phyloP scores from a whole-genome alignment of 75 land plant species.

The Pinus albicaulis region DNA sequence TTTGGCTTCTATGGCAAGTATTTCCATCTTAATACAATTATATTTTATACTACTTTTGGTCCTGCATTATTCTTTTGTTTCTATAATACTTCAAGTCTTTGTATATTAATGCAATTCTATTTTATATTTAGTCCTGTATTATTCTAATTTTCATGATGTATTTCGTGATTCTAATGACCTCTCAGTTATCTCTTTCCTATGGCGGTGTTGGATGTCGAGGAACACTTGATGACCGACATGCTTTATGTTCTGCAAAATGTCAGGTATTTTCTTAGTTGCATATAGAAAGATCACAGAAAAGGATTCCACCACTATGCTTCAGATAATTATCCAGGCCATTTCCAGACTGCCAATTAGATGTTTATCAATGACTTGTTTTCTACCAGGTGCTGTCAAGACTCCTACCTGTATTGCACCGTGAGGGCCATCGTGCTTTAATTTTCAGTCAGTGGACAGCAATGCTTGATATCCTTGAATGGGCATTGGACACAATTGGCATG shows the following conservation, averaged over 20 bases:
- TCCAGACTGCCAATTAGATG: background rate
- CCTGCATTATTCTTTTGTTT: background rate
- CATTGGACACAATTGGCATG: conserved; percentile 79
- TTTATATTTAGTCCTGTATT: too few relatives aligned
- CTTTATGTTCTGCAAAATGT: conserved; percentile 85
- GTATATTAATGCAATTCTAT: background rate
- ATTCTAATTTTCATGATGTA: too few relatives aligned
- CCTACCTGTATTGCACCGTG: conserved; percentile 56
- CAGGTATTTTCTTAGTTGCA: conserved; percentile 48
- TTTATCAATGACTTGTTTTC: conserved; percentile 3
- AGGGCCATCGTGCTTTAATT: conserved; percentile 90
- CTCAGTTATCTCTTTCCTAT: conserved; percentile 66
- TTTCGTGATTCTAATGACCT: too few relatives aligned
- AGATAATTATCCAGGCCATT: background rate
- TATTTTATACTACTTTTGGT: too few relatives aligned
- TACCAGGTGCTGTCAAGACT: conserved; percentile 73
- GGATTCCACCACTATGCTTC: background rate
- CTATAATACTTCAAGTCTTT: background rate
- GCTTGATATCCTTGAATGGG: conserved; percentile 99
- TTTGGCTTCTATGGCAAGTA: too few relatives aligned
- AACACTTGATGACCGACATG: conserved; percentile 63
- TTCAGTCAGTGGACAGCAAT: conserved; percentile 99
- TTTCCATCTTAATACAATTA: too few relatives aligned
- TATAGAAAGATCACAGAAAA: background rate
- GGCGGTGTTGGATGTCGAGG: conserved; percentile 52